Evolutionary conservation across 2,329 filamentous ascomycete genomes (phyloP), one percentile per base, ranked within the genome.

Genomic region (Xylaria sp.): DNA sequence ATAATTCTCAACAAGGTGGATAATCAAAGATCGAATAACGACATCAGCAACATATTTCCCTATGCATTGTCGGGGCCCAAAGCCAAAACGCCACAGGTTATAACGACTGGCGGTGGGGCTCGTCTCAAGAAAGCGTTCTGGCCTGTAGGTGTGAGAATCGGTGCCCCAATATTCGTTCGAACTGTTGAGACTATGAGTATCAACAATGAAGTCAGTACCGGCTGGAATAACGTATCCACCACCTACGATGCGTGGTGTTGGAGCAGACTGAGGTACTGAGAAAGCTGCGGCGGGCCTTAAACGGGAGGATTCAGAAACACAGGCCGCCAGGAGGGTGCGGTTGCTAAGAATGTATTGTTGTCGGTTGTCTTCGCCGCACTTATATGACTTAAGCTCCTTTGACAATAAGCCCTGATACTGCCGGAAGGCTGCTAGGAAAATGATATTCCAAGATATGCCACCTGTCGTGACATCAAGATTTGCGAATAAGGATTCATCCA

Each of bases 381-480:
- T n/a, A n/a, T n/a, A n/a, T 22, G 29, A 33, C 15, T 49, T n/a
- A 4, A 74, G 49, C 63, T 79, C 76, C 0, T 63, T 13, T 9
- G 71, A 69, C 0, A 81, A 49, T 1, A 71, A 33, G 10, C 53
- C 61, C 58, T 80, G 78, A 2, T 74, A 61, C 1, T 64, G 66
- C 0, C 65, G 73, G 61, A 80, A 36, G 1, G 75, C 74, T 2
- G 80, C 79, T 0, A 83, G 72, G 62, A 80, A 80, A 1, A 81
- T 71, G 0, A 81, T 68, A 25, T 75, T 76, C 81, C 81, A 83
- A 0, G 77, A 77, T 0, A 82, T 36, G 0, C 71, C 79, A 6
- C 79, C 79, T 7, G 77, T 77, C 0, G 80, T 81, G 7, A 83
- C 80, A 63, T 83, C 81, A 1, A 83, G 74, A 59, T 70, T 71